A percentile compares a stretch with the other conserved stretches of the same genome.
Evolutionary conservation across 73 alveolate species (phyloP).

Genomic region (Paramecium sonneborni): DNA sequence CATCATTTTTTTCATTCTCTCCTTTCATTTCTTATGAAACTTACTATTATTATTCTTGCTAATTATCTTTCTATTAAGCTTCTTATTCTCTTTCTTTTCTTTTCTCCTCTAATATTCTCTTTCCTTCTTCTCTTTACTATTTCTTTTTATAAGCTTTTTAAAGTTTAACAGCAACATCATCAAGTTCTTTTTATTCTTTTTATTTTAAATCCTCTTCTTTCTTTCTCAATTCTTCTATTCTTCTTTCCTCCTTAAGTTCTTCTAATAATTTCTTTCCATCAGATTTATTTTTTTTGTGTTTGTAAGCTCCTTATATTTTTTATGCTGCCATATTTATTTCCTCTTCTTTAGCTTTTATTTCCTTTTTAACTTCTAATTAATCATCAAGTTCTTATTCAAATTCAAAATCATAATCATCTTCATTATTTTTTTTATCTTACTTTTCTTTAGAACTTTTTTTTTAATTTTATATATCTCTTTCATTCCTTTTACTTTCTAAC

Average conservation of each 20-base stretch:
- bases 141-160: constrained; percentile 33
- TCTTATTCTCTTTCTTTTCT: background rate
- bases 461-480: background rate
- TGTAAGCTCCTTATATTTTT: background rate
- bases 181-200: background rate
- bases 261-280: constrained; percentile 9
- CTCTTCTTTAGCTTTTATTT: background rate
- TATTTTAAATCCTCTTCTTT: background rate
- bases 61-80: background rate
- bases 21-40: background rate
- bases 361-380: background rate
- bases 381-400: constrained; percentile 18
- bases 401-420: constrained; percentile 7
- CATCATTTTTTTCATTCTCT: background rate
- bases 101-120: constrained; percentile 3
- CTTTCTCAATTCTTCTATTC: background rate
- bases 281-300: background rate
- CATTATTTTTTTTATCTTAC: background rate
- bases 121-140: constrained; percentile 11
- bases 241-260: background rate
- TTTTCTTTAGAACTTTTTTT: background rate
- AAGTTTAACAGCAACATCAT: background rate
- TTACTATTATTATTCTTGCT: background rate
- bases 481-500: background rate
- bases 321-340: constrained; percentile 23